A percentile compares a stretch with the other conserved stretches of the same genome.
phyloP scores from a whole-genome alignment of 345 rosid species.

The Eucalyptus sp. region DNA sequence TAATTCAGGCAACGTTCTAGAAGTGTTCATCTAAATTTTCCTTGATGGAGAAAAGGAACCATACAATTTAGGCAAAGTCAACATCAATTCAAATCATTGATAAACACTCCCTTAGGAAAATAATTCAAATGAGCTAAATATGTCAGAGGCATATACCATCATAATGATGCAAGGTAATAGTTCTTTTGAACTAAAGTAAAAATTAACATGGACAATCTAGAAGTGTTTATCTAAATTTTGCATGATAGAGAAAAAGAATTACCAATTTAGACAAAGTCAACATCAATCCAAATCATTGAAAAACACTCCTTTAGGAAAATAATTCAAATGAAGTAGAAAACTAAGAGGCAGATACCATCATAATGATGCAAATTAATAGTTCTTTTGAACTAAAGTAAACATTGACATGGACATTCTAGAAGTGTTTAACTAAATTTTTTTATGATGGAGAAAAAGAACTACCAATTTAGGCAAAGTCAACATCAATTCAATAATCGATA shows the following conservation, averaged over 20 bases:
- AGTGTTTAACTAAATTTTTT: neutral
- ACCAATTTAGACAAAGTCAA: neutral
- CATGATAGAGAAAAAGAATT: neutral
- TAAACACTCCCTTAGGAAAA: neutral
- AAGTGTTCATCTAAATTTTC: neutral
- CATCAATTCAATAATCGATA: neutral
- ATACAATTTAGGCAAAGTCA: neutral
- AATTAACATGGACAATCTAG: neutral
- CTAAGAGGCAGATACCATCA: neutral
- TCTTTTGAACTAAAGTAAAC: neutral
- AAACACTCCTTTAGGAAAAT: neutral
- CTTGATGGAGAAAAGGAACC: neutral
- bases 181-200: neutral
- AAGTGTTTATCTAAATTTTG: neutral
- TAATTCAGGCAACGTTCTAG: neutral
- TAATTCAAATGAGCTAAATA: neutral
- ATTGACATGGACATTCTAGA: neutral
- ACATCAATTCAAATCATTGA: neutral
- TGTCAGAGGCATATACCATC: neutral
- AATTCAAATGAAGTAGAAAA: neutral
- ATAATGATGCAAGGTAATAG: neutral
- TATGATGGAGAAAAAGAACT: neutral
- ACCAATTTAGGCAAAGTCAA: neutral
- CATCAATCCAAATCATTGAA: neutral
- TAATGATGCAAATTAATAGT: neutral